Conservation (phyloP, 306 rosid species). For the Cicer bijugum region DNA sequence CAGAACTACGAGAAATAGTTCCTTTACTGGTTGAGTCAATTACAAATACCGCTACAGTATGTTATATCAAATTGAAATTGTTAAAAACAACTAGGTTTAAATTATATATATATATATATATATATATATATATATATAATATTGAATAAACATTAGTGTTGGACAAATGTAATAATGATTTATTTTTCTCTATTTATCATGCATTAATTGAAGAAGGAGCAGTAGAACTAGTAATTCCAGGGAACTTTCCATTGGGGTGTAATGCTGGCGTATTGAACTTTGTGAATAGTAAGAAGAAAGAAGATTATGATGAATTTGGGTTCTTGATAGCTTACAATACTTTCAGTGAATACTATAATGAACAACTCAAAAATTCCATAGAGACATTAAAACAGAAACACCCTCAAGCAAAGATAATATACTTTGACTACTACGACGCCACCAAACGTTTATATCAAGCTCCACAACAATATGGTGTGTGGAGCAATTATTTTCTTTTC, state of each 20-base stretch:
- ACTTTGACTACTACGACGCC: slow-evolving; percentile 54
- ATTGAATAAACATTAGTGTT: not conserved
- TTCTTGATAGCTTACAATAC: slow-evolving; percentile 54
- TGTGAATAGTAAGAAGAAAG: slow-evolving; percentile 21
- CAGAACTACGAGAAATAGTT: not conserved
- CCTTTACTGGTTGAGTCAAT: not conserved
- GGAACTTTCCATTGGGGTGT: slow-evolving; percentile 15
- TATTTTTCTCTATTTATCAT: not conserved
- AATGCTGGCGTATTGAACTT: slow-evolving; percentile 17
- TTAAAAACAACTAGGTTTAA: not conserved
- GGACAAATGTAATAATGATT: not conserved
- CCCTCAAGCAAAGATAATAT: slow-evolving; percentile 52
- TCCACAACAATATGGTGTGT: slow-evolving; percentile 50
- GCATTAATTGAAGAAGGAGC: slow-evolving; percentile 19
- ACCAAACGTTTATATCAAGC: slow-evolving; percentile 46
- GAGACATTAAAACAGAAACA: slow-evolving; percentile 28
- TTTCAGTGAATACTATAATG: slow-evolving; percentile 44
- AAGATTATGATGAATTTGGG: slow-evolving; percentile 47
- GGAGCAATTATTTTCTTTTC: not conserved
- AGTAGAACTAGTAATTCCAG: not conserved
- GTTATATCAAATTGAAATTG: not conserved
- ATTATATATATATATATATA: not conserved
- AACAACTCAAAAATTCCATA: slow-evolving; percentile 44
- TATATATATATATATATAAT: not conserved
- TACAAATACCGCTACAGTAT: not conserved